Conservation (phyloP, 2,329 filamentous ascomycete genomes). For the Colletotrichum gloeosporioides region DNA sequence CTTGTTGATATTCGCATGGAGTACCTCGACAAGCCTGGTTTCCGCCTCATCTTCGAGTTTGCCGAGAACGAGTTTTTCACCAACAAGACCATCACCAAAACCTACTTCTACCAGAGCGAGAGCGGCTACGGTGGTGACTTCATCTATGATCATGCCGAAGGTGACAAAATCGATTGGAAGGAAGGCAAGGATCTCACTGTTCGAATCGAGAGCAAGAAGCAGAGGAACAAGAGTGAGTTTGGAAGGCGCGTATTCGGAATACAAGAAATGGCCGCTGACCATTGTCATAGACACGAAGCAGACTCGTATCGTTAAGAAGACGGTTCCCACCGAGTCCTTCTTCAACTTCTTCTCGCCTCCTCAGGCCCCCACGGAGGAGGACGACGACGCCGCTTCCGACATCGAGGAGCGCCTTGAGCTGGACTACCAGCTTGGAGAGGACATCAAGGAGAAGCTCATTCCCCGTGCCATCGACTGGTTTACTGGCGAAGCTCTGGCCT, state of each 20-base stretch:
- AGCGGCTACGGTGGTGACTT: constrained; percentile 98
- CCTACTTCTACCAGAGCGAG: constrained; percentile 99
- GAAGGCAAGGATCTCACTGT: constrained; percentile 91
- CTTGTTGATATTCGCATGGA: constrained; percentile 97
- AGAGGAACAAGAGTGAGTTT: constrained; percentile 94
- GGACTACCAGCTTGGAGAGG: constrained; percentile 97
- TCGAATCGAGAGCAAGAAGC: constrained; percentile 97
- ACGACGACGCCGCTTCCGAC: constrained; percentile 79
- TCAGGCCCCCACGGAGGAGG: constrained; percentile 77
- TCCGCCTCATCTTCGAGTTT: constrained; percentile 98
- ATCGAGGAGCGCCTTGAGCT: constrained; percentile 98
- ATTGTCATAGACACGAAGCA: constrained; percentile 88
- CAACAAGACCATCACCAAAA: constrained; percentile 97
- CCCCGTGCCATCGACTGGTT: constrained; percentile 99
- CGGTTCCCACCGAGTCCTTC: constrained; percentile 97
- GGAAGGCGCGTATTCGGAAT: background rate
- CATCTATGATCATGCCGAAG: constrained; percentile 99
- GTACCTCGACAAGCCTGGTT: constrained; percentile 97
- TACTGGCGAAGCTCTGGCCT: constrained; percentile 95
- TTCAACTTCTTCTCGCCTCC: constrained; percentile 99
- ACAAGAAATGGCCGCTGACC: background rate
- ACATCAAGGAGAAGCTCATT: constrained; percentile 99
- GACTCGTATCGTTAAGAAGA: constrained; percentile 98
- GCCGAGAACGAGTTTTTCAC: constrained; percentile 94
- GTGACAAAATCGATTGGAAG: constrained; percentile 98